These are phyloP conservation scores for Vanderwaltozyma polyspora DNA, from an alignment of 805 yeast genomes.

Conservation along the genomic window DNA sequence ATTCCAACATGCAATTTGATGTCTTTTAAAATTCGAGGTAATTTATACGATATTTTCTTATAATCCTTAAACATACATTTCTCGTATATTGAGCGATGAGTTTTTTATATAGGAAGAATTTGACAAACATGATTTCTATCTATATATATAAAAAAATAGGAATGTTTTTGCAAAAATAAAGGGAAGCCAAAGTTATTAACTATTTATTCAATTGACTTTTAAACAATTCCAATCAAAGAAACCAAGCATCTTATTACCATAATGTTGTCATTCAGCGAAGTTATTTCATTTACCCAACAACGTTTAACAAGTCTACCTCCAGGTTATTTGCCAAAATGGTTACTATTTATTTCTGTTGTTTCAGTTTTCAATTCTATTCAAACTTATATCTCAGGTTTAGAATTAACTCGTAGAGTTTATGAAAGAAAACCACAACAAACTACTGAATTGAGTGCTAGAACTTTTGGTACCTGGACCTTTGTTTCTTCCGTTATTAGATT, in stretches of 20 bases:
- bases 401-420: conserved; percentile 72
- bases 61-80: too few species aligned
- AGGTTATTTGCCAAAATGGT: conserved; percentile 67
- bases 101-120: too few species aligned
- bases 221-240: neutral
- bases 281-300: conserved; percentile 24
- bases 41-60: too few species aligned
- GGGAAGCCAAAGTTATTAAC: too few species aligned
- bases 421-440: conserved; percentile 50
- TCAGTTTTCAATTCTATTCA: conserved; percentile 85
- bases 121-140: too few species aligned
- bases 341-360: conserved; percentile 73
- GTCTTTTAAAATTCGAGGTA: too few species aligned
- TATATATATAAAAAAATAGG: too few species aligned
- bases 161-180: too few species aligned
- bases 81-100: too few species aligned
- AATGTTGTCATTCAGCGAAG: conserved; percentile 26
- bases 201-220: too few species aligned
- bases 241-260: neutral
- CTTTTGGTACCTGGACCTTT: conserved; percentile 97
- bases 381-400: conserved; percentile 64
- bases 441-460: conserved; percentile 71
- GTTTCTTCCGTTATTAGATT: conserved; percentile 74
- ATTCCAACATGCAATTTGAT: too few species aligned
- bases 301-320: conserved; percentile 26